Percentiles rank a stretch among this genome's conserved stretches.
These are phyloP conservation scores for Tulasnella sp. DNA, from an alignment of 768 basidiomycete genomes.

Conservation along the genomic window DNA sequence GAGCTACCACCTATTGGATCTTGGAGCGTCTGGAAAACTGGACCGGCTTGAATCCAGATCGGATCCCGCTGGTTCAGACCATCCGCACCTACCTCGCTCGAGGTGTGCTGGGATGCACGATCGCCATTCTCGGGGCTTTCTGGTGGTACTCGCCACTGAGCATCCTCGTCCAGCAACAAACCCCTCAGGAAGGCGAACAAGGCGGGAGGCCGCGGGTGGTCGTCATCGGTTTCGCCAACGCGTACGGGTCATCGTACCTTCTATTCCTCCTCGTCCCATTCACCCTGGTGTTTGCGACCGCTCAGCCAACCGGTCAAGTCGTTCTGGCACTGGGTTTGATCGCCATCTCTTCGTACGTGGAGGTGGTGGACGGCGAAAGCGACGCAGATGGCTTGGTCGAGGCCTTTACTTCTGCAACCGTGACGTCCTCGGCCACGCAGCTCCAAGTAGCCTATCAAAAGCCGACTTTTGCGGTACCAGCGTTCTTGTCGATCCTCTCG, in stretches of 20 bases:
- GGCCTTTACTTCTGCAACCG: constrained; percentile 46
- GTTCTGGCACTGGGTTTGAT: constrained; percentile 60
- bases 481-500: constrained; percentile 71
- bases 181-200: neutral
- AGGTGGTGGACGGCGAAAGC: constrained; percentile 74
- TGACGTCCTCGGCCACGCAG: constrained; percentile 34
- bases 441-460: constrained; percentile 28
- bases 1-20: constrained; percentile 68
- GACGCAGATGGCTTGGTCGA: constrained; percentile 45
- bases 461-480: constrained; percentile 61
- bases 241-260: constrained; percentile 83
- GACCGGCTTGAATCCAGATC: constrained; percentile 32
- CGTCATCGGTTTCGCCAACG: constrained; percentile 83
- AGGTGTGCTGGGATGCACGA: constrained; percentile 42
- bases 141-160: constrained; percentile 78
- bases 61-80: constrained; percentile 46
- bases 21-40: constrained; percentile 66
- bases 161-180: constrained; percentile 41
- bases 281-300: constrained; percentile 54
- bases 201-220: constrained; percentile 30
- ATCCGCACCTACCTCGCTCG: constrained; percentile 62
- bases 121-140: constrained; percentile 52
- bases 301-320: constrained; percentile 80
- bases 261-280: constrained; percentile 73
- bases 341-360: constrained; percentile 70